Base-by-base conservation (phyloP, 306 rosid genomes). In the Dalbergia oliveri region DNA sequence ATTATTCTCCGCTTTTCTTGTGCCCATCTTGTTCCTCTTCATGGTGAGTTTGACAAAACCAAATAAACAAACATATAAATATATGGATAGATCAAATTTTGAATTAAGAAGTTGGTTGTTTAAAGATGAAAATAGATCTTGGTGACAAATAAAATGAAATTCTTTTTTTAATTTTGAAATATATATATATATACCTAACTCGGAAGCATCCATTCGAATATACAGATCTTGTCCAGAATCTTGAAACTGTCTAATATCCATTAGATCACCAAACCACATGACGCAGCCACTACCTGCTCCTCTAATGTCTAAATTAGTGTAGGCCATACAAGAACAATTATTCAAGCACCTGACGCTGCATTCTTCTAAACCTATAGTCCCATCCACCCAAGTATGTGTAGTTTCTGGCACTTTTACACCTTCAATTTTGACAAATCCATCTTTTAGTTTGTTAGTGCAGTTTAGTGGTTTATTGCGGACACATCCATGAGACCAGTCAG, bases 261-360 rank as follows among this genome's bases (percentile, higher is more conserved):
- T 64, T 34, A 88, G 72, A 41, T 88, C 84, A 0, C 81, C 83
- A 35, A 82, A 87, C 89, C 92, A 84, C 81, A 87, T 57, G 58
- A 78, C 65, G 66, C 89, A 89, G 4, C 87, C 85, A 75, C 68
- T 81, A 26, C 84, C 83, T 65, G n/a, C 33, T 4, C 66, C 87
- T 0, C 37, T 53, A 18, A 84, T 47, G 66, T 78, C 70, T 10
- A 58, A 31, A 72, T 80, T 74, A 37, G 90, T 76, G 69, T 82
- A 84, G 34, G 90, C 87, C 72, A 58, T 58, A 67, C 92, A 89
- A 65, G 88, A 80, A 66, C 90, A 89, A 68, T 87, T 71, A n/a
- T 63, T 80, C 58, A 74, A 80, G 76, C 92, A 89, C 44, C 57
- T 72, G 1, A 16, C 35, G 37, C 71, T 41, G 57, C 90, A 88